Evolutionary conservation across 305 asterid species (phyloP), one percentile per base, ranked within the genome.

Genomic region (Solanum hybrid): DNA sequence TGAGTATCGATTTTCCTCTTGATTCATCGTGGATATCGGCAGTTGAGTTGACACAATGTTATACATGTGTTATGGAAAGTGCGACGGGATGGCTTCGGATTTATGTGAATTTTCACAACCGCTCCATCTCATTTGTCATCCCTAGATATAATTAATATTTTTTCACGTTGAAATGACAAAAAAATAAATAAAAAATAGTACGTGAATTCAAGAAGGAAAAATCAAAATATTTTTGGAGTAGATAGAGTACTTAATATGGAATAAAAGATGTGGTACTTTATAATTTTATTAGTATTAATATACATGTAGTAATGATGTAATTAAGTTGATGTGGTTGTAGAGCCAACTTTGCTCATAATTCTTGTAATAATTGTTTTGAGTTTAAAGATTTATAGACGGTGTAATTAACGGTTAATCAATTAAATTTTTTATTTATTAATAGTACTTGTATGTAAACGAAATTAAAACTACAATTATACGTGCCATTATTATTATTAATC

Each of bases 291-390:
- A 84, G 46, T 29, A 29, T 46, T 85, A 35, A 85, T 84, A 42
- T 46, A 57, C 13, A 61, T 85, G 42, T 31, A 85, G 26, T 57
- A 85, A 85, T 57, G 42, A 85, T 57, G 42, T 85, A 71, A 71
- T 57, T 85, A 85, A 51, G 46, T 85, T 85, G 73, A 33, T 84
- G 31, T 84, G 22, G 75, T 51, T 84, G 87, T 84, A 84, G 31
- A 51, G n/a, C 40, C 36, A 29, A 33, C 71, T 51, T 33, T 29
- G 1, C 14, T 84, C 75, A 84, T 84, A 51, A 83, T 28, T 83
- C 37, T 83, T 28, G 71, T 42, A 83, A 83, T 42, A 83, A 84
- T 84, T 84, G 75, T 84, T 84, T 42, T 39, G 29, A 22, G 86
- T 24, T 24, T 29, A 51, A 84, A 18, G 11, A 51, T 51, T 84